phyloP scores from a whole-genome alignment of 495 filamentous ascomycete genomes.

The Hypoxylon fragiforme region DNA sequence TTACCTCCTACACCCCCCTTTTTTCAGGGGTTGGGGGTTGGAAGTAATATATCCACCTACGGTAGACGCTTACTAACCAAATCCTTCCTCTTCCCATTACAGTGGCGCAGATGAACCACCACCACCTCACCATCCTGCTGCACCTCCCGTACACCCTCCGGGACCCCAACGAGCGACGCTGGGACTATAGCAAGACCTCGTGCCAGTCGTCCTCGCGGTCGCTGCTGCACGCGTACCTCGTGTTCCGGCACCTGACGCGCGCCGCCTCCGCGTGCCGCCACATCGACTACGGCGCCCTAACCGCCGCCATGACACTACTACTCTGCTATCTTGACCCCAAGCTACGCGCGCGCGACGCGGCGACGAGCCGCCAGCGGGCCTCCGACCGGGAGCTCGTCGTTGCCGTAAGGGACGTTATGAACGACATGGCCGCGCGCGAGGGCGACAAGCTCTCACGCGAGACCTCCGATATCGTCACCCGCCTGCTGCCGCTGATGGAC shows the following conservation, averaged over 20 bases:
- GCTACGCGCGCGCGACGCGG: slow-evolving; percentile 26
- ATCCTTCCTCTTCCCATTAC: not conserved
- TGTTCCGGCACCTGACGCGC: slow-evolving; percentile 40
- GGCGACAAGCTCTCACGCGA: slow-evolving; percentile 46
- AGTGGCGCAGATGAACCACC: slow-evolving; percentile 51
- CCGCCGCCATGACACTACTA: slow-evolving; percentile 49
- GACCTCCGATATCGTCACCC: slow-evolving; percentile 45
- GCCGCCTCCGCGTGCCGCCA: slow-evolving; percentile 46
- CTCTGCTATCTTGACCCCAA: slow-evolving; percentile 45
- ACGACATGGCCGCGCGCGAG: slow-evolving; percentile 40
- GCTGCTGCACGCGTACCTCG: slow-evolving; percentile 45
- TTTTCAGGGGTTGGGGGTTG: no score
- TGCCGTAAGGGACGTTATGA: slow-evolving; percentile 44
- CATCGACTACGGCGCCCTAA: slow-evolving; percentile 51
- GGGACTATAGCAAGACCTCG: slow-evolving; percentile 54
- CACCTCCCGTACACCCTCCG: slow-evolving; percentile 55
- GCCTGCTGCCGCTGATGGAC: slow-evolving; percentile 47
- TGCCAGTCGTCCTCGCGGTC: slow-evolving; percentile 47
- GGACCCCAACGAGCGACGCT: slow-evolving; percentile 45
- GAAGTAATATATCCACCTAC: no score
- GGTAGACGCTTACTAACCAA: no score
- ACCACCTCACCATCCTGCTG: slow-evolving; percentile 46
- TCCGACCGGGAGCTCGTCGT: slow-evolving; percentile 40
- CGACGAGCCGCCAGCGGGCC: slow-evolving; percentile 41
- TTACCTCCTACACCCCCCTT: no score